Conservation (phyloP, 371 early-diverging fungal species). For the Rhizopus stolonifer region DNA sequence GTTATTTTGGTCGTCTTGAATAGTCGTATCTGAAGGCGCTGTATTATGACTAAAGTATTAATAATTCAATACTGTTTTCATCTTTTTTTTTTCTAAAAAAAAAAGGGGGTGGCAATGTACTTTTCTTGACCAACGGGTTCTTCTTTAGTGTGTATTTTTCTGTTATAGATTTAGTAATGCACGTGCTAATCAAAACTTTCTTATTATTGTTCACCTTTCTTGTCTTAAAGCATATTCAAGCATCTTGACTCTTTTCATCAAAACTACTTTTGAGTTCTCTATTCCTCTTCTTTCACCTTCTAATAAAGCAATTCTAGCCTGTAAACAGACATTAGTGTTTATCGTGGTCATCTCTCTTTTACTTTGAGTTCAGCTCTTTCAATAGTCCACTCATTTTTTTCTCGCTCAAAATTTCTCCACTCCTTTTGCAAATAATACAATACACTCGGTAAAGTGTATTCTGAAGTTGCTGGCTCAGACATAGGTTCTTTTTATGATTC, state of each 20-base stretch:
- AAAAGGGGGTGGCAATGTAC: constrained; percentile 17
- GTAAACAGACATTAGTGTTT: not conserved
- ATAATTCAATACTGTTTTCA: not conserved
- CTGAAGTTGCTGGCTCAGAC: constrained; percentile 32
- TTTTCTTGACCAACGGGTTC: not conserved
- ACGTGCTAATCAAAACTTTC: too few species aligned
- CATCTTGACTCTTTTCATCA: constrained; percentile 85
- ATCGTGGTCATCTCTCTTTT: constrained; percentile 7
- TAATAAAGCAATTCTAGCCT: constrained; percentile 77
- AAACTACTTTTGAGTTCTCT: constrained; percentile 75
- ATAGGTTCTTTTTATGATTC: constrained; percentile 3
- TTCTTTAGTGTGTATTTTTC: constrained; percentile 11
- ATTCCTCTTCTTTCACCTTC: constrained; percentile 83
- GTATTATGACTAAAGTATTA: constrained; percentile 3
- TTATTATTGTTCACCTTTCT: constrained; percentile 55
- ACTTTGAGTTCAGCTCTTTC: constrained; percentile 83
- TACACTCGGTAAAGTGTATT: constrained; percentile 81
- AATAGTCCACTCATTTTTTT: constrained; percentile 88
- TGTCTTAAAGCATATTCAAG: constrained; percentile 81
- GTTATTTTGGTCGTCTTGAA: constrained; percentile 11
- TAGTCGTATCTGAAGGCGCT: constrained; percentile 18
- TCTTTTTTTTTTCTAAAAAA: not conserved
- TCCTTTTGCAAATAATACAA: constrained; percentile 82
- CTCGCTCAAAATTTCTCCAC: constrained; percentile 86
- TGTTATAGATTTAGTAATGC: not conserved